Conservation (phyloP, 2,329 filamentous ascomycete species). For the Phyllosticta capitalensis region DNA sequence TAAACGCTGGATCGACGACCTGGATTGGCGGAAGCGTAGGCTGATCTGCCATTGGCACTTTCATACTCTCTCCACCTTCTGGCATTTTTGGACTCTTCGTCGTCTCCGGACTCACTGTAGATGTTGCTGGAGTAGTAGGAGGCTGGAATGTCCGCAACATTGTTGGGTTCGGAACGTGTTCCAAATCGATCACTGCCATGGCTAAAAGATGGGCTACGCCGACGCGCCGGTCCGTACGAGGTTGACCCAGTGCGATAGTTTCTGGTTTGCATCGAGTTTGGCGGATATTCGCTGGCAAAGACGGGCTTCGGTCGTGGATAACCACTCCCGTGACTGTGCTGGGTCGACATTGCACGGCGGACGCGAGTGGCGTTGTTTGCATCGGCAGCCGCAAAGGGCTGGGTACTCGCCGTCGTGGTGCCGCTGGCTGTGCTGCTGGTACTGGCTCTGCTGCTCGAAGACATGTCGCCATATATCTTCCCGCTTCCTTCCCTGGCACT, state of each 20-base stretch:
- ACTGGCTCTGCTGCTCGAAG: background rate
- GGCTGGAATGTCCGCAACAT: constrained; percentile 22
- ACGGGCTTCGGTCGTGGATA: background rate
- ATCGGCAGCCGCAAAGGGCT: constrained; percentile 14
- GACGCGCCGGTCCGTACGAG: constrained; percentile 16
- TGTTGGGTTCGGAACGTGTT: constrained; percentile 24
- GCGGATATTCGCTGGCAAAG: constrained; percentile 17
- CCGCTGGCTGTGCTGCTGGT: constrained; percentile 11
- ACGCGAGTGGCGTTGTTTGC: constrained; percentile 17
- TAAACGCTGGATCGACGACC: background rate
- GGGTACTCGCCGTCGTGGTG: constrained; percentile 15
- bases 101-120: constrained; percentile 23
- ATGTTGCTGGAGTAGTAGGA: constrained; percentile 24
- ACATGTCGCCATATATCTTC: constrained; percentile 41
- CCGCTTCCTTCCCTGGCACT: constrained; percentile 49
- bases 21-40: background rate
- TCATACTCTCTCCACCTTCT: background rate
- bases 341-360: constrained; percentile 21
- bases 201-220: constrained; percentile 25
- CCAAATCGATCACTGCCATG: constrained; percentile 15
- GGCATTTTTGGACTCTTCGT: constrained; percentile 12
- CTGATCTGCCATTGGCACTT: background rate
- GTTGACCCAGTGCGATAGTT: constrained; percentile 19
- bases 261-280: constrained; percentile 14
- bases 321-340: background rate